These are phyloP conservation scores for Botrytis sinoallii DNA, from an alignment of 2,329 filamentous ascomycete species.

Conservation along the genomic window DNA sequence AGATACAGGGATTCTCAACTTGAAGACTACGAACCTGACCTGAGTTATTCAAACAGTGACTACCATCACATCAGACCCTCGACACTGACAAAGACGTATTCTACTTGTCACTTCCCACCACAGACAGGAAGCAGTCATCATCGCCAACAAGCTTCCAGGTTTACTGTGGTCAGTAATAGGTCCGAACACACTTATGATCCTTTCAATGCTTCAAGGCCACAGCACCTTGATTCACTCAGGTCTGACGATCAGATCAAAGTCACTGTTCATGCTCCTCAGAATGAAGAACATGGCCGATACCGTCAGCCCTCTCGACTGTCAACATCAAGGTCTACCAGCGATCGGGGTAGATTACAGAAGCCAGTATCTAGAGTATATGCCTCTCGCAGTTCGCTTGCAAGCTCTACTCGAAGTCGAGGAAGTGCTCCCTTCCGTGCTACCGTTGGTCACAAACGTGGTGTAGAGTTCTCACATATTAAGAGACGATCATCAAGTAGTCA, in stretches of 20 bases:
- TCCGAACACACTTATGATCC: slow-evolving; percentile 78
- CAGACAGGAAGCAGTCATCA: slow-evolving; percentile 47
- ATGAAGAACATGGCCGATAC: slow-evolving; percentile 9
- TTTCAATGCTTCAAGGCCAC: slow-evolving; percentile 59
- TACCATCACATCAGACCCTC: slow-evolving; percentile 73
- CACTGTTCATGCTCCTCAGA: slow-evolving; percentile 31
- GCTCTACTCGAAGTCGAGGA: slow-evolving; percentile 41
- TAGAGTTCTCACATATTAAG: slow-evolving; percentile 59
- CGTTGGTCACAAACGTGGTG: slow-evolving; percentile 56
- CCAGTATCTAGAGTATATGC: slow-evolving; percentile 36
- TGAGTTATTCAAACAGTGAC: slow-evolving; percentile 85
- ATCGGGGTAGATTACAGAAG: slow-evolving; percentile 22
- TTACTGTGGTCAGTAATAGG: slow-evolving; percentile 63
- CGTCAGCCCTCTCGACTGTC: slow-evolving; percentile 7
- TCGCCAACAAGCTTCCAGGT: slow-evolving; percentile 53
- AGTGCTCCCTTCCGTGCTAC: slow-evolving; percentile 42
- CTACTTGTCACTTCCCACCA: slow-evolving; percentile 58
- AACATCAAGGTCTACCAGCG: slow-evolving; percentile 14
- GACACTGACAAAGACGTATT: slow-evolving; percentile 57
- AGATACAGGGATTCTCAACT: slow-evolving; percentile 81
- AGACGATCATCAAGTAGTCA: slow-evolving; percentile 24
- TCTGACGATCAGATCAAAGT: slow-evolving; percentile 40
- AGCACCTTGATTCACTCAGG: slow-evolving; percentile 44
- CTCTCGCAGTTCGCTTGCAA: slow-evolving; percentile 48
- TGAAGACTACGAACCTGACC: slow-evolving; percentile 78